Conservation (phyloP, 306 rosid genomes). For the Senna tora region DNA sequence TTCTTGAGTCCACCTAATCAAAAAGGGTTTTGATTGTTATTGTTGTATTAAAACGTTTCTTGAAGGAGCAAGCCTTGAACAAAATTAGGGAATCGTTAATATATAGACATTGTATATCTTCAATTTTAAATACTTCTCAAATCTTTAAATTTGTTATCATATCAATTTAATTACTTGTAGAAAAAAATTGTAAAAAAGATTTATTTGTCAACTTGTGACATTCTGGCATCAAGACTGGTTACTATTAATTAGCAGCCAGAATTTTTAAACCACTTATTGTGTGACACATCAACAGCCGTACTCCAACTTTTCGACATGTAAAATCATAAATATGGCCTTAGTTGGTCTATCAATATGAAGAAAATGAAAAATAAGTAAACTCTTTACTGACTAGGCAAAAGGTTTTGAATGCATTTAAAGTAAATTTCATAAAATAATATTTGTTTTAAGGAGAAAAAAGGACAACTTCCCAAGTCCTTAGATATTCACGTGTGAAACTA, state of each 20-base stretch:
- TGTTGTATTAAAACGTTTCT: too few relatives aligned
- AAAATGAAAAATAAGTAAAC: neutral
- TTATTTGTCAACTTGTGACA: neutral
- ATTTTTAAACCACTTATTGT: neutral
- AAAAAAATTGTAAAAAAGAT: neutral
- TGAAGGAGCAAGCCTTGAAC: too few relatives aligned
- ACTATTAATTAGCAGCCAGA: neutral
- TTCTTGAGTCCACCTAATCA: too few relatives aligned
- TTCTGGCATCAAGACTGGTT: neutral
- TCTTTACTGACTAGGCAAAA: neutral
- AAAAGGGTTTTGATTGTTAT: too few relatives aligned
- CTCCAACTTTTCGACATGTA: neutral
- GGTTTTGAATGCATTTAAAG: neutral
- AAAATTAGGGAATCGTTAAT: neutral
- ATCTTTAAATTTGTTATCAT: neutral
- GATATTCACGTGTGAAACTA: neutral
- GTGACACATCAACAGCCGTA: neutral
- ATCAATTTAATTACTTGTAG: neutral
- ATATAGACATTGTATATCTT: neutral
- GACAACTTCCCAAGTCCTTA: neutral
- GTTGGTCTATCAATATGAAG: neutral
- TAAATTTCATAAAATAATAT: neutral
- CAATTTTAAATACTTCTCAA: neutral
- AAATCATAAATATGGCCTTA: neutral
- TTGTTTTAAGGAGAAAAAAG: neutral